These are phyloP conservation scores for Acacia pycnantha DNA, from an alignment of 331 rosid genomes.

Conservation along the genomic window DNA sequence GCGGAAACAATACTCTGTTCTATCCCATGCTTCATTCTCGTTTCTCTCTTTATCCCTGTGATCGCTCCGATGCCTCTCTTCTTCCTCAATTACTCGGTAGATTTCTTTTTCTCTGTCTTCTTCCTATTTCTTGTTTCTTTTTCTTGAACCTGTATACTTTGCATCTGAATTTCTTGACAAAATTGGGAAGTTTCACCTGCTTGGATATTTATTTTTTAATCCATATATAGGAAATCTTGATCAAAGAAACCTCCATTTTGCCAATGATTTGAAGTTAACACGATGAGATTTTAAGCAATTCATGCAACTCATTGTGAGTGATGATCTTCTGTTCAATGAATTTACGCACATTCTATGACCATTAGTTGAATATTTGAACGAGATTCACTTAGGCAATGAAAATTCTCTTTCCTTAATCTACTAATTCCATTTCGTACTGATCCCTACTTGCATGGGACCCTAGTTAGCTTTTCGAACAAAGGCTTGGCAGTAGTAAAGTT, in stretches of 20 bases:
- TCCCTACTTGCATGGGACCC: not conserved
- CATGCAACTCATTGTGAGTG: not conserved
- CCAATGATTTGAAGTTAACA: not conserved
- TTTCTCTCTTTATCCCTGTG: conserved; percentile 69
- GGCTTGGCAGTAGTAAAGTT: not conserved
- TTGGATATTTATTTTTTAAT: not conserved
- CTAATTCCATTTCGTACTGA: not conserved
- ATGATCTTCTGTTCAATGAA: conserved; percentile 3
- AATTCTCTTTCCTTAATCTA: not conserved
- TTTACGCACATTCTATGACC: not conserved
- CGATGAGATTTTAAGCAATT: not conserved
- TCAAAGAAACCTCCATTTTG: not conserved
- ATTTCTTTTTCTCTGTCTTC: conserved; percentile 7
- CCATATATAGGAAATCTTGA: not conserved
- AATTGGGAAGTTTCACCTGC: not conserved
- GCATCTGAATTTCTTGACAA: not conserved
- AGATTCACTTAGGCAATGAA: not conserved
- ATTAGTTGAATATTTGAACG: not conserved
- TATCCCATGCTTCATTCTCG: conserved; percentile 67
- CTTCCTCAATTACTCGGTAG: conserved; percentile 86
- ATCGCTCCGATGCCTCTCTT: conserved; percentile 54
- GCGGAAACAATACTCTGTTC: conserved; percentile 73
- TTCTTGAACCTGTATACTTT: not conserved
- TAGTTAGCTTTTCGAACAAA: not conserved
- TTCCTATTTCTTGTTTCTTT: not conserved